Evolutionary conservation across 1,284 basidiomycete genomes (phyloP), one percentile per base, ranked within the genome.

Genomic region (Gastroboletus turbinatus): DNA sequence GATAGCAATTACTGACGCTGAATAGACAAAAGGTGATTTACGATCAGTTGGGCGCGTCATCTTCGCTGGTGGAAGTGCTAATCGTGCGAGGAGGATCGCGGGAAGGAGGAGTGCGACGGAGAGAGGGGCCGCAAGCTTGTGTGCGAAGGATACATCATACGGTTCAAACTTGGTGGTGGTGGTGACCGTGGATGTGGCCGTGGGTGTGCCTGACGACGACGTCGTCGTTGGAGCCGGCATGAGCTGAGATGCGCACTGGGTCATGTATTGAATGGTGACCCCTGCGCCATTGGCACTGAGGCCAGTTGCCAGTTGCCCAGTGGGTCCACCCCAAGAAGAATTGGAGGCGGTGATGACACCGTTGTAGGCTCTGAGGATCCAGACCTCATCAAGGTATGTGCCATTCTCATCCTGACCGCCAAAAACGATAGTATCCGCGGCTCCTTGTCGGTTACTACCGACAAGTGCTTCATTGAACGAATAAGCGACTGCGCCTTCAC

Each of bases 341-440:
- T 78, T 76, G 1, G 83, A 79, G n/a, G 78, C 62, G 3, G 79
- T 80, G 44, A 89, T 64, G 32, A 78, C 70, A 9, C 76, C 87
- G 55, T 78, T 77, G 67, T 91, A 91, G 3, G 87, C 81, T 50
- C 90, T 77, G 57, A 92, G 75, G 17, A 92, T 68, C 90, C 90
- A 92, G 10, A 92, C 66, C 50, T 92, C 90, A 43, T 82, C 78
- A 4, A 90, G 75, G 65, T 88, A 85, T 40, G 77, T 81, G 19
- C 90, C 90, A 51, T 74, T 67, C 35, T 76, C 74, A 68, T 90
- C 87, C 62, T 81, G 79, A 27, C 90, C 90, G 45, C 90, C 90
- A 63, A 89, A 92, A 13, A 92, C 81, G 46, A 92, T 78, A n/a
- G 82, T 87, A 66, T 92, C 90, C 27, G 87, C 78, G 33, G 79